A percentile compares a stretch with the other conserved stretches of the same genome.
Conservation (phyloP, 352 stramenopile genomes). For the Phytophthora melonis region DNA sequence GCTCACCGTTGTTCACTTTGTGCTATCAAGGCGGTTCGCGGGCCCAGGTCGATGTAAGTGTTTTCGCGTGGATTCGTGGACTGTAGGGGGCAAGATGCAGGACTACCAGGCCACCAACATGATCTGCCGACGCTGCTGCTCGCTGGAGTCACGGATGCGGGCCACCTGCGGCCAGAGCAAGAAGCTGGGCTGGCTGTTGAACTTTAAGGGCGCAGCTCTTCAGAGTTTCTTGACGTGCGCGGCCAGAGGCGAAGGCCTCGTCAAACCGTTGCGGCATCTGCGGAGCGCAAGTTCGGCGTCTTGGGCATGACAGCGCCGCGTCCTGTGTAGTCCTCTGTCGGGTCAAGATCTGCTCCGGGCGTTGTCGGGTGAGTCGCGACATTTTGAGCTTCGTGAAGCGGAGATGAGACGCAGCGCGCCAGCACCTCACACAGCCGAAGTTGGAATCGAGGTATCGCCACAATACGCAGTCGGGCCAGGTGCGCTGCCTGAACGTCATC, state of each 20-base stretch:
- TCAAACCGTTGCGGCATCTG: slow-evolving; percentile 47
- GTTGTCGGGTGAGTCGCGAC: slow-evolving; percentile 45
- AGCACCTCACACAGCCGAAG: slow-evolving; percentile 19
- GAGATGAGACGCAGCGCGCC: background rate
- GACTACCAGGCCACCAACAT: slow-evolving; percentile 39
- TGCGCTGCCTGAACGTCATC: slow-evolving; percentile 38
- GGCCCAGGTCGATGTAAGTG: slow-evolving; percentile 27
- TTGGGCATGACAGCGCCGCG: slow-evolving; percentile 41
- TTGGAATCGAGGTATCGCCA: slow-evolving; percentile 33
- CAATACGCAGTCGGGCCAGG: slow-evolving; percentile 8
- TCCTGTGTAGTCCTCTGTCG: slow-evolving; percentile 50
- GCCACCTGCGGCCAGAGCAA: slow-evolving; percentile 64
- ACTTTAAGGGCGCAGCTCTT: slow-evolving; percentile 24
- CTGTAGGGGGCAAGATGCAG: slow-evolving; percentile 40
- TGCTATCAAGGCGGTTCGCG: slow-evolving; percentile 4
- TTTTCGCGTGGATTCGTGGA: slow-evolving; percentile 35
- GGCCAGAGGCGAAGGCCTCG: slow-evolving; percentile 14
- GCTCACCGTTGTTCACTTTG: slow-evolving; percentile 38
- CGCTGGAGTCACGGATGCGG: slow-evolving; percentile 33
- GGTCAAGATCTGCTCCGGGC: slow-evolving; percentile 44
- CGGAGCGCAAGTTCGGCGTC: slow-evolving; percentile 45
- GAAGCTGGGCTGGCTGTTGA: slow-evolving; percentile 57
- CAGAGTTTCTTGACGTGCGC: slow-evolving; percentile 27
- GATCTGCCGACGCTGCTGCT: slow-evolving; percentile 35
- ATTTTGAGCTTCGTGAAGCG: slow-evolving; percentile 42